phyloP scores from a whole-genome alignment of 148 eudicot genomes.

The Mesembryanthemum crystallinum region DNA sequence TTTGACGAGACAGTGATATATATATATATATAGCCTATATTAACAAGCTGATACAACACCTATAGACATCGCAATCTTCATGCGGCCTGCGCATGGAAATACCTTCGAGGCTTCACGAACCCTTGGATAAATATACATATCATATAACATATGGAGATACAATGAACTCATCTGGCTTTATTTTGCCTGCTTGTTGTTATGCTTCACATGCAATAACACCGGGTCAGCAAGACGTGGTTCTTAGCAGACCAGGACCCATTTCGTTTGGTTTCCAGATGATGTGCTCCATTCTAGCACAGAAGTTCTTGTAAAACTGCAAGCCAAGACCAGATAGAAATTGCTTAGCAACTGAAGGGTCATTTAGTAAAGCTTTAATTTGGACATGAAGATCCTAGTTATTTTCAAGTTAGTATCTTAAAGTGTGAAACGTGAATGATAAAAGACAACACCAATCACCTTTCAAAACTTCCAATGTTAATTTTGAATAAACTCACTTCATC shows the following conservation, averaged over 20 bases:
- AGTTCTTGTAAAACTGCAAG: conserved; percentile 90
- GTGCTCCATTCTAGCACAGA: conserved; percentile 62
- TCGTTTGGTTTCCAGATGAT: conserved; percentile 76
- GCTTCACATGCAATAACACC: conserved; percentile 7
- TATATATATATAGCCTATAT: no score
- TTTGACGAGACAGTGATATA: not conserved
- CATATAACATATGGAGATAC: conserved; percentile 6
- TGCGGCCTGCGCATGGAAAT: not conserved
- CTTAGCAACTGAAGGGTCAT: not conserved
- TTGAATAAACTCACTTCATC: not conserved
- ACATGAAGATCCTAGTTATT: not conserved
- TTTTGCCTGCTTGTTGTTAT: not conserved
- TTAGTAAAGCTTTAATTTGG: not conserved
- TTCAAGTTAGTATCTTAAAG: not conserved
- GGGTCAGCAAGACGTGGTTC: conserved; percentile 44
- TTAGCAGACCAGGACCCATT: conserved; percentile 36
- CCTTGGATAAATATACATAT: not conserved
- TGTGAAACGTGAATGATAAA: not conserved
- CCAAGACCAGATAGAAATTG: conserved; percentile 1
- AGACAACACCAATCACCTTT: not conserved
- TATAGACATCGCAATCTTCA: not conserved
- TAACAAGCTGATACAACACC: not conserved
- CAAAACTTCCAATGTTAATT: not conserved
- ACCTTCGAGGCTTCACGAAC: not conserved
- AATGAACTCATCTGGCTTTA: not conserved